Base-by-base conservation (phyloP, 148 eudicot genomes). In the Rhododendron williamsianum region DNA sequence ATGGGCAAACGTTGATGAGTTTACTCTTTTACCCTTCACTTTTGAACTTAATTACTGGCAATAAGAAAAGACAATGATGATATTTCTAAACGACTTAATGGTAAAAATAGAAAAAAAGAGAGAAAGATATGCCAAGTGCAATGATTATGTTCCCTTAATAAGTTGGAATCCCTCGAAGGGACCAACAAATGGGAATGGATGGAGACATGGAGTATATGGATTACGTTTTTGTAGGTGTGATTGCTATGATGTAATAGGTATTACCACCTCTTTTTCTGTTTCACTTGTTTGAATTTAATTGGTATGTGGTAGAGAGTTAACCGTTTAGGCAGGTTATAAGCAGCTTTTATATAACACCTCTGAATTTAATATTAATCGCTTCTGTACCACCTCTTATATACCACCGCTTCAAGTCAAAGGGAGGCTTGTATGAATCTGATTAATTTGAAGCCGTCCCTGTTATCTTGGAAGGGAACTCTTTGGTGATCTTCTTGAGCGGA, bases 231-330 rank as follows among this genome's bases (percentile, higher is more conserved):
- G 7, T 36, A 38, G 12, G 8, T 65, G 51, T 82, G 16, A 48
- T 83, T 48, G 4, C 33, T 52, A 52, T 3, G 65, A 33, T 52
- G 65, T 51, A 33, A 58, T 80, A 4, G 25, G 25, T 77, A 84
- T n/a, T n/a, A 7, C 72, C 23, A 19, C 43, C 12, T n/a, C 36
- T n/a, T n/a, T 58, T 25, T 45, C 41, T 63, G 27, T 78, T 78
- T 30, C 9, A 43, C 38, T 19, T 23, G 5, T 79, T 33, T 79
- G 27, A 30, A 56, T 33, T 52, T 38, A 38, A 80, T 72, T 71
- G 78, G 12, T 80, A 56, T 74, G 18, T n/a, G n/a, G 74, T 48
- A 54, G 58, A 86, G 81, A 82, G n/a, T 35, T 23, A 51, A 69
- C 16, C 2, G n/a, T 63, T 82, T 63, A 43, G 56, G 41, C 19